These are phyloP conservation scores for Tubosaeta sp. DNA, from an alignment of 768 basidiomycete species.

Conservation along the genomic window DNA sequence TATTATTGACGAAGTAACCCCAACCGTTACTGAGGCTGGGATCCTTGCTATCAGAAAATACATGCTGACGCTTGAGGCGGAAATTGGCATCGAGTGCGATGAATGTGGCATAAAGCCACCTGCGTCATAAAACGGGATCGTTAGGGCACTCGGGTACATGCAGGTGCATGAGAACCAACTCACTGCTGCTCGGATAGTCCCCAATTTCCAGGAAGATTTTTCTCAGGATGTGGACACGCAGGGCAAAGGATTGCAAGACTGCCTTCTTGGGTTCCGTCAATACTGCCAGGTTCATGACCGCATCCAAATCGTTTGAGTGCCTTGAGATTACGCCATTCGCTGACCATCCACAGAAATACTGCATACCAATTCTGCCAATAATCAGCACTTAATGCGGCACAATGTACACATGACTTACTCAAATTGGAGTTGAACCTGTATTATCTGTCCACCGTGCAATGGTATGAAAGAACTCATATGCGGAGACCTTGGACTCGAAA, in stretches of 20 bases:
- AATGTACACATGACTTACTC: no score
- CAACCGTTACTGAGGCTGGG: not conserved
- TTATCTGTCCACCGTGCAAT: not conserved
- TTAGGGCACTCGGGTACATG: no score
- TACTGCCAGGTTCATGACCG: not conserved
- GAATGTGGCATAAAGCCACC: not conserved
- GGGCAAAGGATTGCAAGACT: not conserved
- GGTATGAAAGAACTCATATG: not conserved
- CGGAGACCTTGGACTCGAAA: not conserved
- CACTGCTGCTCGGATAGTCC: not conserved
- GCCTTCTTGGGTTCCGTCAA: not conserved
- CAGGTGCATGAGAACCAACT: not conserved
- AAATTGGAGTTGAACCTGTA: not conserved
- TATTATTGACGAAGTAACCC: not conserved
- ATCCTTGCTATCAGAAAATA: not conserved
- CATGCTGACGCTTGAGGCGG: not conserved
- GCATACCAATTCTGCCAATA: not conserved
- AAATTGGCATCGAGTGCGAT: no score
- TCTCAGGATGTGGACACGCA: not conserved
- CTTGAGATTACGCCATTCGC: not conserved
- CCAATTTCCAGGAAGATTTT: not conserved
- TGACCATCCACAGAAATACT: not conserved
- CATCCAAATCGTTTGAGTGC: not conserved
- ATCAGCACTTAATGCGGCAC: no score
- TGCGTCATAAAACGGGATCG: not conserved